Evolutionary conservation across 2,329 filamentous ascomycete species (phyloP).

Genomic region (Lizonia empirigonia): DNA sequence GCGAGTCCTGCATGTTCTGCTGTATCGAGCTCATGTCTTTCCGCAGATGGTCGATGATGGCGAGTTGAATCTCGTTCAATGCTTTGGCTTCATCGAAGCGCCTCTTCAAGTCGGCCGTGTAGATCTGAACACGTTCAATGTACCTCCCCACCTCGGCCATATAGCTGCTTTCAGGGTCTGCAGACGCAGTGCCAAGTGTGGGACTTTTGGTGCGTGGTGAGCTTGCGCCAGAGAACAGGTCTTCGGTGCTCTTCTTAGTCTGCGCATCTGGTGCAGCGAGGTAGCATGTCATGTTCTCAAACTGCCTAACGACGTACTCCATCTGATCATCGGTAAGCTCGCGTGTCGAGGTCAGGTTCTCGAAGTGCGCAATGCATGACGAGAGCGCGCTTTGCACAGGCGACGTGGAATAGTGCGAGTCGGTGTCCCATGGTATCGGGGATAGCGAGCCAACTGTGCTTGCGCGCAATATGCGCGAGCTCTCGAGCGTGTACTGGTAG

Average conservation of each 20-base stretch:
- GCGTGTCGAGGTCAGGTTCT: slow-evolving; percentile 37
- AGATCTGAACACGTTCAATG: slow-evolving; percentile 34
- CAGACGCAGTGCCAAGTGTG: neutral
- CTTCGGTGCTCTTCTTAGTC: slow-evolving; percentile 25
- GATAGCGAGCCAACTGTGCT: slow-evolving; percentile 22
- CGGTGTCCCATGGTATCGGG: slow-evolving; percentile 35
- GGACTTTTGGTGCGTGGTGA: slow-evolving; percentile 9
- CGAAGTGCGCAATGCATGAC: slow-evolving; percentile 40
- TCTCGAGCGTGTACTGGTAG: slow-evolving; percentile 45
- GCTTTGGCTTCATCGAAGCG: slow-evolving; percentile 43
- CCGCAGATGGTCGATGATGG: slow-evolving; percentile 40
- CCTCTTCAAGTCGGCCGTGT: slow-evolving; percentile 34
- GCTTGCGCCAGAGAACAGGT: slow-evolving; percentile 24
- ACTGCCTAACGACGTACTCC: slow-evolving; percentile 41
- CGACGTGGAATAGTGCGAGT: slow-evolving; percentile 26
- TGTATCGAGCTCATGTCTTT: slow-evolving; percentile 27
- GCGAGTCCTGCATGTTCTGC: slow-evolving; percentile 20
- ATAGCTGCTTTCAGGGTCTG: slow-evolving; percentile 26
- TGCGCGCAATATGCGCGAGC: slow-evolving; percentile 29
- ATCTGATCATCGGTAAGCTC: slow-evolving; percentile 43
- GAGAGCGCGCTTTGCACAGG: slow-evolving; percentile 41
- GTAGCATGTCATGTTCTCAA: slow-evolving; percentile 40
- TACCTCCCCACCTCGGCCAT: slow-evolving; percentile 34
- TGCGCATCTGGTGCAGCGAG: slow-evolving; percentile 38
- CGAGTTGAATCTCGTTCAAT: slow-evolving; percentile 40